Conservation (phyloP, 257 asterid genomes). For the Echites panduratus region DNA sequence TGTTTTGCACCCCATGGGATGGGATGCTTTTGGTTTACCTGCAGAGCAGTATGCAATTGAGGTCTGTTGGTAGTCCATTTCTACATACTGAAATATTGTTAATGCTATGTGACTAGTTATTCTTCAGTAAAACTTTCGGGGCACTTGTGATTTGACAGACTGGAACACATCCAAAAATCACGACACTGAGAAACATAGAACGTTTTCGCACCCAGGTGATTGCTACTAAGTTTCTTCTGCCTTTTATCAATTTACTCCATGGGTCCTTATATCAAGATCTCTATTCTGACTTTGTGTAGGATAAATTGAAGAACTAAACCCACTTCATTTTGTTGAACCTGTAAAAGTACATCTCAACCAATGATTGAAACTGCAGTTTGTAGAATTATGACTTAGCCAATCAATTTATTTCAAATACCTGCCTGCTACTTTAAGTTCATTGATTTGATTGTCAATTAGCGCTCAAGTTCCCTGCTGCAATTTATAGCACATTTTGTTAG, state of each 20-base stretch:
- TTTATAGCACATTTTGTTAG: not conserved
- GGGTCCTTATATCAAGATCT: not conserved
- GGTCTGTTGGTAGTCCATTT: conserved; percentile 27
- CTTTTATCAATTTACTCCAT: conserved; percentile 1
- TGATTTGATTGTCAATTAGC: not conserved
- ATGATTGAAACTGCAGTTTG: not conserved
- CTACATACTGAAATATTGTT: not conserved
- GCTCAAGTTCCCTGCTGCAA: not conserved
- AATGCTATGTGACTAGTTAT: conserved; percentile 2
- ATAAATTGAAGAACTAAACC: not conserved
- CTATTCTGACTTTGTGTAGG: not conserved
- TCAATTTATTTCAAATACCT: not conserved
- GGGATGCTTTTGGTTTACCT: conserved; percentile 99
- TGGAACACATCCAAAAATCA: conserved; percentile 86
- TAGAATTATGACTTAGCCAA: not conserved
- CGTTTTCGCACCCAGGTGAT: conserved; percentile 81
- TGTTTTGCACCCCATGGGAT: conserved; percentile 98
- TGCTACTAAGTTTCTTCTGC: conserved; percentile 3
- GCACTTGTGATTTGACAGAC: conserved; percentile 51
- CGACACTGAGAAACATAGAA: conserved; percentile 71
- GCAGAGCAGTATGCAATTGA: conserved; percentile 98
- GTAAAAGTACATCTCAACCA: not conserved
- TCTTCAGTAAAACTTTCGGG: conserved; percentile 9
- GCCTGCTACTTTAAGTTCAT: not conserved
- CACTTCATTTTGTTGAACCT: not conserved